Evolutionary conservation across 75 land plant species (phyloP), one percentile per base, ranked within the genome.

Genomic region (Isoetes taiwanensis): DNA sequence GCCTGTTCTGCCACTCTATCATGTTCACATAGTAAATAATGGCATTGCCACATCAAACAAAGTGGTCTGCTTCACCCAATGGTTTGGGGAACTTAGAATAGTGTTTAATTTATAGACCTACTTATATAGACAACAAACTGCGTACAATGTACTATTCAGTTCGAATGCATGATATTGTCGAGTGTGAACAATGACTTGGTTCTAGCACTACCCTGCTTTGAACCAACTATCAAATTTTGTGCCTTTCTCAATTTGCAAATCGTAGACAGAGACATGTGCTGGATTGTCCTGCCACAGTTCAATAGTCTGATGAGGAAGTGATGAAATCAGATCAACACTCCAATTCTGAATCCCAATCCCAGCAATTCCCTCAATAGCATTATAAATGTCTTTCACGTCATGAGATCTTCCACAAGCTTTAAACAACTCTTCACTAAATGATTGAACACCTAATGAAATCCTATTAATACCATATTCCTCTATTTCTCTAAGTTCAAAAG

Each of bases 361-460:
- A 30, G 61, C 34, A 2, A 91, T 78, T 9, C 77, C 76, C 32
- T 79, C 85, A 32, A 91, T 77, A 1, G 97, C 94, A 34, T 81
- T 83, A 48, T 76, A 73, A 17, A 91, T 85, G 40, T 91, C 83
- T 32, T 58, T 43, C 34, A 83, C 23, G 2, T 85, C 84, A 66
- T 91, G 97, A 0, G 97, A 77, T 40, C 97, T 78, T 25, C 97
- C 97, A 65, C 97, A 91, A 27, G 68, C 46, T 64, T 64, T 74
- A 59, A 91, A 61, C 46, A 84, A 58, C 42, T 76, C 77, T 5
- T 79, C 81, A 25, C 84, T 82, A 65, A 93, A 93, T 2, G 95
- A 82, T 63, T 93, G 98, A 38, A 88, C 96, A 17, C 98, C 98
- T 30, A 93, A 64, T n/a, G 98, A 93, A 52, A 93, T 81, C 50